phyloP scores from a whole-genome alignment of 768 basidiomycete genomes.

The Agaricus sinodeliciosus region DNA sequence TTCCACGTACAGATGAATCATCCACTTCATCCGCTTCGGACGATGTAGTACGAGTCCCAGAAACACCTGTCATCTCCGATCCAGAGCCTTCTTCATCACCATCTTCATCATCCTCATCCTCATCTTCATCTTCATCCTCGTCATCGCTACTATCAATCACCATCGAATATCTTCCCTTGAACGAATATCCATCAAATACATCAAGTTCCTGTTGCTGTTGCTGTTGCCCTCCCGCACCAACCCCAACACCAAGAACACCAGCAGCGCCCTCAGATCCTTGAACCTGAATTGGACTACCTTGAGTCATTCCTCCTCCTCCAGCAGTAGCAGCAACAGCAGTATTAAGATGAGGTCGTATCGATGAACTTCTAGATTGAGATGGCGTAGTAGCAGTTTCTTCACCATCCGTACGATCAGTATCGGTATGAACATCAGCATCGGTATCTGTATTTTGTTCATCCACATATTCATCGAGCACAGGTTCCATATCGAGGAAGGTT shows the following conservation, averaged over 20 bases:
- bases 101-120: slow-evolving; percentile 34
- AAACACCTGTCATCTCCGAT: slow-evolving; percentile 16
- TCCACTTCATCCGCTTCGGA: slow-evolving; percentile 5
- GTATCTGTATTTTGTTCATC: slow-evolving; percentile 55
- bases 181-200: slow-evolving; percentile 92
- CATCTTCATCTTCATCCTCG: slow-evolving; percentile 43
- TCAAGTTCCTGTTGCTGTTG: slow-evolving; percentile 52
- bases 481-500: slow-evolving; percentile 93
- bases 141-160: slow-evolving; percentile 69
- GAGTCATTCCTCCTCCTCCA: background rate
- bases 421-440: slow-evolving; percentile 50
- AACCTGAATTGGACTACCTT: background rate
- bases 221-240: background rate
- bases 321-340: no score
- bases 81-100: slow-evolving; percentile 22
- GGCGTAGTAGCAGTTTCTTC: slow-evolving; percentile 76
- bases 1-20: slow-evolving; percentile 1
- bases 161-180: slow-evolving; percentile 81
- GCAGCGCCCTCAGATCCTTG: background rate
- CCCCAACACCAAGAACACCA: slow-evolving; percentile 2
- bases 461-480: slow-evolving; percentile 70
- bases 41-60: slow-evolving; percentile 15
- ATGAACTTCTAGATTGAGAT: slow-evolving; percentile 73
- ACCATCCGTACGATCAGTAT: slow-evolving; percentile 65
- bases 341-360: slow-evolving; percentile 34